Conservation (phyloP, 169 alveolate genomes). For the Toxoplasma gondii region DNA sequence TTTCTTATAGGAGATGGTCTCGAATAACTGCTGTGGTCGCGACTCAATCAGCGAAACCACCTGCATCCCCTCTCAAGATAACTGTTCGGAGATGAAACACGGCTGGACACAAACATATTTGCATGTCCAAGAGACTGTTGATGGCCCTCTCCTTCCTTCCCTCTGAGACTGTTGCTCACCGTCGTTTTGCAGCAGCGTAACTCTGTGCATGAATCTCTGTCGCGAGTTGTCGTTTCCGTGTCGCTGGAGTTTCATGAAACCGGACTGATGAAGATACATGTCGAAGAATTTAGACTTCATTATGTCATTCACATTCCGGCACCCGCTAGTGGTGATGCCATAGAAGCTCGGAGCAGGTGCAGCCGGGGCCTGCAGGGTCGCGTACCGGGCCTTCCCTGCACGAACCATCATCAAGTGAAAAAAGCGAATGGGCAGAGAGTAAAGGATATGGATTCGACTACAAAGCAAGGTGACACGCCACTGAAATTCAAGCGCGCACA, state of each 20-base stretch:
- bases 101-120: no score
- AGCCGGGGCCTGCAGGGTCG: not conserved
- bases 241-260: not conserved
- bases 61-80: no score
- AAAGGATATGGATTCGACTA: not conserved
- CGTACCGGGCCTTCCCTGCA: not conserved
- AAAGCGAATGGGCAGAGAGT: not conserved
- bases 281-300: not conserved
- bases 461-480: no score
- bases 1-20: no score
- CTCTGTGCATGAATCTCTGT: not conserved
- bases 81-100: no score
- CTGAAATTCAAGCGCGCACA: no score
- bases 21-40: no score
- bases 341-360: not conserved
- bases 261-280: not conserved
- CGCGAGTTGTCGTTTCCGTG: not conserved
- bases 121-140: no score
- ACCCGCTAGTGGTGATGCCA: constrained; percentile 1
- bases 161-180: not conserved
- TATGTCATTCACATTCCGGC: constrained; percentile 14
- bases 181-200: not conserved
- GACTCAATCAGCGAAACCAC: no score
- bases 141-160: no score
- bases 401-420: not conserved